phyloP scores from a whole-genome alignment of 768 basidiomycete genomes.

The Mycena indigotica region DNA sequence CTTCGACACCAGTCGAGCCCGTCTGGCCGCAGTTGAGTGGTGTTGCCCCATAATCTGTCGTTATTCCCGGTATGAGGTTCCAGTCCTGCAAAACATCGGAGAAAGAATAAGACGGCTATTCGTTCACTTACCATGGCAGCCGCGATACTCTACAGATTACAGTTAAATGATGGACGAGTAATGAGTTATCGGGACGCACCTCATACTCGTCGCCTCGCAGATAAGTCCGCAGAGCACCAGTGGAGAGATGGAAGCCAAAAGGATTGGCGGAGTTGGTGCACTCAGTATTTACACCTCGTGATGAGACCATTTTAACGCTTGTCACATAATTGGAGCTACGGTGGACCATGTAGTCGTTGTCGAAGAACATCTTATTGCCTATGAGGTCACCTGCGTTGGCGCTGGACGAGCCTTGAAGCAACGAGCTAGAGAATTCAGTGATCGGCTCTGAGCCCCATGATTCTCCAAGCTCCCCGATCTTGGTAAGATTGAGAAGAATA shows the following conservation, averaged over 20 bases:
- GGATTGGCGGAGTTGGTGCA: conserved; percentile 68
- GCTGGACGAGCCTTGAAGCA: conserved; percentile 38
- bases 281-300: conserved; percentile 61
- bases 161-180: background rate
- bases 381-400: conserved; percentile 57
- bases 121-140: conserved; percentile 32
- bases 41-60: conserved; percentile 63
- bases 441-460: conserved; percentile 52
- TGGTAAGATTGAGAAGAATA: conserved; percentile 59
- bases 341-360: conserved; percentile 74
- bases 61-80: conserved; percentile 76
- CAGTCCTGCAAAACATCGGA: conserved; percentile 62
- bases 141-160: conserved; percentile 47
- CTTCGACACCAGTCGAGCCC: conserved; percentile 46
- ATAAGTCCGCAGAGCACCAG: conserved; percentile 67
- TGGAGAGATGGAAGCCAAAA: conserved; percentile 68
- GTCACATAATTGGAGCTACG: conserved; percentile 61
- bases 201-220: conserved; percentile 69
- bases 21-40: conserved; percentile 50
- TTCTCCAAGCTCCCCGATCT: conserved; percentile 51
- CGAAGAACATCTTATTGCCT: conserved; percentile 68
- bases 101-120: background rate
- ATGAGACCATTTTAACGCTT: conserved; percentile 65
- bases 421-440: conserved; percentile 38
- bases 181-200: background rate